phyloP scores from a whole-genome alignment of 331 rosid species.

The Cydonia oblonga region DNA sequence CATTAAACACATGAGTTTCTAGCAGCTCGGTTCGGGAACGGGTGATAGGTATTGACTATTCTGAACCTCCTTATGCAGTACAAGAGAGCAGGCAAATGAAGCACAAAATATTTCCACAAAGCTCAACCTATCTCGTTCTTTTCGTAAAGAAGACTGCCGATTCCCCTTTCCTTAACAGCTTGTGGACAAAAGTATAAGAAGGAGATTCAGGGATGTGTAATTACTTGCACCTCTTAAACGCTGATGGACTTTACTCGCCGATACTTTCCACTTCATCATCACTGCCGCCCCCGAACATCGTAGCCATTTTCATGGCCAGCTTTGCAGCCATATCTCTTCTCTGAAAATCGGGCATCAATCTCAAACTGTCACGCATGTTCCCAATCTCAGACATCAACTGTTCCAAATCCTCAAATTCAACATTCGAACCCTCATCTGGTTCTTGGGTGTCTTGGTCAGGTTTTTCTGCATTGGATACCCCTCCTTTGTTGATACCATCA shows the following conservation, averaged over 20 bases:
- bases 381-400: conserved; percentile 86
- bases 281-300: conserved; percentile 66
- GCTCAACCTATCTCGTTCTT: too few species aligned
- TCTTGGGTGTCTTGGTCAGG: conserved; percentile 21
- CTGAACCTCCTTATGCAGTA: background rate
- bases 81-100: background rate
- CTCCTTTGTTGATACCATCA: conserved; percentile 19
- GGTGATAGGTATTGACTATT: background rate
- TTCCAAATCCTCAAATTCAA: conserved; percentile 71
- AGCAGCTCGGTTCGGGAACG: background rate
- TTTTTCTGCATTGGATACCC: conserved; percentile 10
- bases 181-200: background rate
- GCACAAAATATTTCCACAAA: too few species aligned
- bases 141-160: background rate
- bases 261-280: conserved; percentile 49
- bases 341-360: conserved; percentile 79
- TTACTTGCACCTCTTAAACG: background rate
- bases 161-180: background rate
- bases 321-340: conserved; percentile 88
- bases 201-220: background rate
- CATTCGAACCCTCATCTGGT: conserved; percentile 13
- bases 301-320: conserved; percentile 77
- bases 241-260: background rate
- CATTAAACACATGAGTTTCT: background rate
- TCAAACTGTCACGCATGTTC: conserved; percentile 58